Conservation (phyloP, 2,329 filamentous ascomycete genomes). For the Penicillium brevicompactum region DNA sequence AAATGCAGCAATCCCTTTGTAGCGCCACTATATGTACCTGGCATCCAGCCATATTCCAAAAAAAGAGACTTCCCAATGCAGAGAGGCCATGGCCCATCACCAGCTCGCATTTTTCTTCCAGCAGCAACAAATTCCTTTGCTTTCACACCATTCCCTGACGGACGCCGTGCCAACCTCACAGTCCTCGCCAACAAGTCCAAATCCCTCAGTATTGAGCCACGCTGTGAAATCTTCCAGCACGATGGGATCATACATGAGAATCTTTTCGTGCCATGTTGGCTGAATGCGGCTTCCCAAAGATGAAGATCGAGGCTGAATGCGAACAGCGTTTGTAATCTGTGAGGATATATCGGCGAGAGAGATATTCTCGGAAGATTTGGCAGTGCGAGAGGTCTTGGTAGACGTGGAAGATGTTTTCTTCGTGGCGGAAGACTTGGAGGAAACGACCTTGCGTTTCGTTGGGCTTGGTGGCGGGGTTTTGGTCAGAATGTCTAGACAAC, state of each 20-base stretch:
- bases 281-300: constrained; percentile 41
- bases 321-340: constrained; percentile 53
- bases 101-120: constrained; percentile 53
- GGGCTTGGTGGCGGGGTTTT: constrained; percentile 11
- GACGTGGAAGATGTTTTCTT: not conserved
- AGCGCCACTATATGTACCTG: not conserved
- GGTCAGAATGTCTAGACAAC: constrained; percentile 16
- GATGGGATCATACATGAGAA: constrained; percentile 89
- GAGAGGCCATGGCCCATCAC: not conserved
- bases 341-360: constrained; percentile 45
- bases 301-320: constrained; percentile 37
- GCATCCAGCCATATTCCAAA: not conserved
- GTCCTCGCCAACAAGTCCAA: constrained; percentile 66
- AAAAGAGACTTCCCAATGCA: not conserved
- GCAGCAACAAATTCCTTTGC: constrained; percentile 80
- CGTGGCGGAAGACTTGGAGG: constrained; percentile 13
- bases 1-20: not conserved
- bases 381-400: not conserved
- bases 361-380: constrained; percentile 1
- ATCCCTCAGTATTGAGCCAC: constrained; percentile 76
- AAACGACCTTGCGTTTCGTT: constrained; percentile 11
- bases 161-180: constrained; percentile 64
- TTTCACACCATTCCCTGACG: constrained; percentile 89
- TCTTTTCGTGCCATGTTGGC: constrained; percentile 85
- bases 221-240: constrained; percentile 79